Conservation (phyloP, 371 early-diverging fungal genomes). For the Mortierella sp. region DNA sequence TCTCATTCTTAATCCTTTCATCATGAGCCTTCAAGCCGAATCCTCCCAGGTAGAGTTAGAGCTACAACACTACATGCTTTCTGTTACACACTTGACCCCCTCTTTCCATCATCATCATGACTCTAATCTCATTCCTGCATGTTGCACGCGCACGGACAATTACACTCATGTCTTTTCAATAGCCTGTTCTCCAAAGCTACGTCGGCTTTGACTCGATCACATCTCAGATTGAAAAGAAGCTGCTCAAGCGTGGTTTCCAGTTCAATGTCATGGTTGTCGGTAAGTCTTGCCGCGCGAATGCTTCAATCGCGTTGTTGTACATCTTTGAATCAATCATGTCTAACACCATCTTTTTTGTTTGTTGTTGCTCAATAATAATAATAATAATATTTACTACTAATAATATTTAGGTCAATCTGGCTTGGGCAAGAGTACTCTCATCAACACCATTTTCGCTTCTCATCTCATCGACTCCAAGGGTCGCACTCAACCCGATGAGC, state of each 20-base stretch:
- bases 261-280: constrained; percentile 97
- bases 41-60: constrained; percentile 45
- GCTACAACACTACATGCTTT: constrained; percentile 3
- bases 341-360: constrained; percentile 1
- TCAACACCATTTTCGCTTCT: constrained; percentile 94
- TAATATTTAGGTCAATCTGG: constrained; percentile 89
- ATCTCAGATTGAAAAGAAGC: constrained; percentile 72
- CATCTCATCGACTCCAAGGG: constrained; percentile 90
- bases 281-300: constrained; percentile 41
- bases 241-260: constrained; percentile 93
- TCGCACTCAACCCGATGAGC: constrained; percentile 78
- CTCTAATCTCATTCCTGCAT: background rate
- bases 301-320: background rate
- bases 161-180: constrained; percentile 5
- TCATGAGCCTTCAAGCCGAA: constrained; percentile 51
- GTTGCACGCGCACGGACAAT: background rate
- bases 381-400: background rate
- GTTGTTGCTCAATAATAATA: background rate
- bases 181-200: constrained; percentile 79
- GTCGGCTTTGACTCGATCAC: constrained; percentile 97
- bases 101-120: background rate
- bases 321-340: background rate
- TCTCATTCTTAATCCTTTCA: constrained; percentile 9
- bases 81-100: background rate
- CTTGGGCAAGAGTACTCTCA: constrained; percentile 98